phyloP scores from a whole-genome alignment of 2,329 filamentous ascomycete species.

The Beauveria scarabaeidicola region DNA sequence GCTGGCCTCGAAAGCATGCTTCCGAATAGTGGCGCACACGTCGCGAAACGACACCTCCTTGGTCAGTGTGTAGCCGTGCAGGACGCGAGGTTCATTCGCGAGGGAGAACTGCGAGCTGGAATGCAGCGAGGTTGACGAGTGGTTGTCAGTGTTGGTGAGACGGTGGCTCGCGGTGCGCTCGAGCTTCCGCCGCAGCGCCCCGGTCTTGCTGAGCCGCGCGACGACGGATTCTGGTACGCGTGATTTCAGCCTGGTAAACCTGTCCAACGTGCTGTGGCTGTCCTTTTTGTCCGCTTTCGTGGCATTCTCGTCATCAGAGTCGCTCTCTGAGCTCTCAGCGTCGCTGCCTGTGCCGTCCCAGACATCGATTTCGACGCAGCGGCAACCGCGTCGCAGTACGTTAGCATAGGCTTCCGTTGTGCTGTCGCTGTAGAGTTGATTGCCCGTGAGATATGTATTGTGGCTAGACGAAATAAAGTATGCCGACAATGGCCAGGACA shows the following conservation, averaged over 20 bases:
- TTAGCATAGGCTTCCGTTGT: slow-evolving; percentile 83
- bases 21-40: slow-evolving; percentile 71
- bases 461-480: slow-evolving; percentile 94
- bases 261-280: slow-evolving; percentile 55
- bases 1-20: slow-evolving; percentile 66
- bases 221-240: slow-evolving; percentile 37
- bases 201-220: slow-evolving; percentile 40
- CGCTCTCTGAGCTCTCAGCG: slow-evolving; percentile 51
- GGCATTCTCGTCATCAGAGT: slow-evolving; percentile 32
- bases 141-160: slow-evolving; percentile 12
- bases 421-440: slow-evolving; percentile 78
- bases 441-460: slow-evolving; percentile 87
- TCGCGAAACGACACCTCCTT: slow-evolving; percentile 79
- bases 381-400: slow-evolving; percentile 73
- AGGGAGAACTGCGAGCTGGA: slow-evolving; percentile 18
- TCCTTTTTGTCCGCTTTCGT: slow-evolving; percentile 47
- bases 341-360: slow-evolving; percentile 80
- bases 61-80: slow-evolving; percentile 86
- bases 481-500: slow-evolving; percentile 73
- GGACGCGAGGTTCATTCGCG: slow-evolving; percentile 61
- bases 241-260: slow-evolving; percentile 56
- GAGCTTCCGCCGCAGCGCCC: slow-evolving; percentile 34
- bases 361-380: slow-evolving; percentile 90
- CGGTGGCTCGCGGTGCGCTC: slow-evolving; percentile 25
- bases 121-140: neutral